A percentile compares a stretch with the other conserved stretches of the same genome.
Conservation (phyloP, 2,329 filamentous ascomycete species). For the Cladosporium sp. region DNA sequence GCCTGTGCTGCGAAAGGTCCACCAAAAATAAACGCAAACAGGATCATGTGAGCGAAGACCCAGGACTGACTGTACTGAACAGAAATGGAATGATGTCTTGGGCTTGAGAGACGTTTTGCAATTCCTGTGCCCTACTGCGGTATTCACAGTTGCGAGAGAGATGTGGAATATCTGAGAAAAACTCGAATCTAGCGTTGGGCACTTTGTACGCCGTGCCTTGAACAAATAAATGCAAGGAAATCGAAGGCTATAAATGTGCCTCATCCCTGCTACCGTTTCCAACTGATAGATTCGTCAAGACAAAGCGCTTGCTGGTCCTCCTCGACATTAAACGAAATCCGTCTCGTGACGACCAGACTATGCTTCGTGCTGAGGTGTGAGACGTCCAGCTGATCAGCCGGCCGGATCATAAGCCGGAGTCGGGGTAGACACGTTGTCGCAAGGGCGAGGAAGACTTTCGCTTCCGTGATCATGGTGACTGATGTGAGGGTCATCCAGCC, state of each 20-base stretch:
- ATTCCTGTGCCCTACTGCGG: too few species aligned
- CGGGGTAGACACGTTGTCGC: neutral
- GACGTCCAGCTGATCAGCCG: neutral
- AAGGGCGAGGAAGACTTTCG: neutral
- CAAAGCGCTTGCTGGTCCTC: neutral
- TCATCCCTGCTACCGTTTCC: neutral
- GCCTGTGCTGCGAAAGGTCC: too few species aligned
- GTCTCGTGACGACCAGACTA: neutral
- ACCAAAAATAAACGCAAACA: too few species aligned
- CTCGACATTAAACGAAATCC: neutral
- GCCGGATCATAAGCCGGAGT: neutral
- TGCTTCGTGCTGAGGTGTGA: neutral
- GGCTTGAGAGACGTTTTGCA: too few species aligned
- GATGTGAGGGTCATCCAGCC: neutral
- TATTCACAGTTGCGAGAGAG: too few species aligned
- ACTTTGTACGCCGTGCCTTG: neutral
- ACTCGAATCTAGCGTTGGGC: too few species aligned
- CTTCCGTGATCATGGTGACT: neutral
- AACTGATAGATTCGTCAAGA: neutral
- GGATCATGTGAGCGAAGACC: too few species aligned
- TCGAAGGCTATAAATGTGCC: neutral
- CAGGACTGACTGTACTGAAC: too few species aligned
- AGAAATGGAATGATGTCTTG: too few species aligned
- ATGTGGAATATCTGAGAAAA: too few species aligned
- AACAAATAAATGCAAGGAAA: too few species aligned